phyloP scores from a whole-genome alignment of 352 stramenopile species.

The Globisporangium spiculum region DNA sequence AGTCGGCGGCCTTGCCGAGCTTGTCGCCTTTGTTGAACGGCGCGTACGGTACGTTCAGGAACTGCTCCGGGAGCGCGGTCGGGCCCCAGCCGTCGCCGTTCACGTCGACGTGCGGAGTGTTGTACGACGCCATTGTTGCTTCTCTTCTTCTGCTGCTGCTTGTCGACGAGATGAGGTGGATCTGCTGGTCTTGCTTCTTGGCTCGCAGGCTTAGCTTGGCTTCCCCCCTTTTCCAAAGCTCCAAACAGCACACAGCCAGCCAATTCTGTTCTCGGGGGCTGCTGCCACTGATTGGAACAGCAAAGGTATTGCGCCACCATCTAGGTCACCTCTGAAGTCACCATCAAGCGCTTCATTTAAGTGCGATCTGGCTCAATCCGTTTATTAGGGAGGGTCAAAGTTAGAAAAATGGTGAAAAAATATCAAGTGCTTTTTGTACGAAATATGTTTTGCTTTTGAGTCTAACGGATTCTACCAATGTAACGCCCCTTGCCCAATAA shows the following conservation, averaged over 20 bases:
- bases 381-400: too few relatives aligned
- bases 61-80: conserved; percentile 85
- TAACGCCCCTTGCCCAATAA: too few relatives aligned
- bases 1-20: conserved; percentile 93
- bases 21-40: conserved; percentile 96
- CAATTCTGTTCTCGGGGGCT: neutral
- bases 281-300: neutral
- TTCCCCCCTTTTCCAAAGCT: neutral
- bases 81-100: conserved; percentile 85
- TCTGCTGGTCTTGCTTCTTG: neutral
- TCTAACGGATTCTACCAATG: too few relatives aligned
- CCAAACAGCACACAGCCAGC: conserved; percentile 1
- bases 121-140: conserved; percentile 63
- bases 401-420: too few relatives aligned
- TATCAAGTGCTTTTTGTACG: too few relatives aligned
- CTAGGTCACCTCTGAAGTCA: neutral
- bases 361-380: neutral
- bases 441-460: too few relatives aligned
- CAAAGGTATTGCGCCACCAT: neutral
- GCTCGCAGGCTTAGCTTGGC: neutral
- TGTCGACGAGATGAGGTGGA: conserved; percentile 1
- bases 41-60: conserved; percentile 93
- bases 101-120: conserved; percentile 75
- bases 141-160: conserved; percentile 2
- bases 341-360: neutral